Evolutionary conservation across 345 rosid genomes (phyloP), one percentile per base, ranked within the genome.

Genomic region (Dipteronia dyeriana): DNA sequence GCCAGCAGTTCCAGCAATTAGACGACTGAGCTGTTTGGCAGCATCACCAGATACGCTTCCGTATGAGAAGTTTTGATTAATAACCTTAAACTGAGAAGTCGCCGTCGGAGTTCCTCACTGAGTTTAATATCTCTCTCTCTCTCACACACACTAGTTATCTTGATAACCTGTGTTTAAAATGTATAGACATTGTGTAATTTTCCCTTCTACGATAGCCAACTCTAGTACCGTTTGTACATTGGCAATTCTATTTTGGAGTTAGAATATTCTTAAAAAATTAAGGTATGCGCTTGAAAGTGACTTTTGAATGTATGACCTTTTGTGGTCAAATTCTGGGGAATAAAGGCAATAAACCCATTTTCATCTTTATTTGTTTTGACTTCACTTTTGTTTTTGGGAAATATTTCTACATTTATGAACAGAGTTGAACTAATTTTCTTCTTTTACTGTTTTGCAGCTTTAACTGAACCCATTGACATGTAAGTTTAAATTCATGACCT

Each of bases 401-500:
- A n/a, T 57, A 8, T 57, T 7, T 20, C 26, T 59, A 59, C 25
- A 59, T 9, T 20, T 16, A 59, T 20, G 13, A 9, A 9, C 13
- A 59, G 4, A 59, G 26, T 59, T 53, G 57, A 73, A 9, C 61
- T 62, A 26, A 5, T 7, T n/a, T n/a, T 31, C 20, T 41, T 74
- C 65, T 73, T 77, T 14, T 60, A 69, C 64, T 75, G 64, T 86
- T 73, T 82, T 84, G 87, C 91, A 96, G 98, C 99, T 77, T 82
- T 94, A 66, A 84, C 92, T 2, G 99, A 96, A 76, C 79, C 99
- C 61, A 92, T 96, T 70, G 99, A 96, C 86, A 79, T 94, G 99
- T 95, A 90, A 95, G 97, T 87, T 13, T 23, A 34, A 34, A 10
- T 34, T 70, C 75, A 14, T 3, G 57, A 3, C 59, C 45, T 59